Evolutionary conservation across 495 filamentous ascomycete species (phyloP).

Genomic region (Penicillium atrosanguineum): DNA sequence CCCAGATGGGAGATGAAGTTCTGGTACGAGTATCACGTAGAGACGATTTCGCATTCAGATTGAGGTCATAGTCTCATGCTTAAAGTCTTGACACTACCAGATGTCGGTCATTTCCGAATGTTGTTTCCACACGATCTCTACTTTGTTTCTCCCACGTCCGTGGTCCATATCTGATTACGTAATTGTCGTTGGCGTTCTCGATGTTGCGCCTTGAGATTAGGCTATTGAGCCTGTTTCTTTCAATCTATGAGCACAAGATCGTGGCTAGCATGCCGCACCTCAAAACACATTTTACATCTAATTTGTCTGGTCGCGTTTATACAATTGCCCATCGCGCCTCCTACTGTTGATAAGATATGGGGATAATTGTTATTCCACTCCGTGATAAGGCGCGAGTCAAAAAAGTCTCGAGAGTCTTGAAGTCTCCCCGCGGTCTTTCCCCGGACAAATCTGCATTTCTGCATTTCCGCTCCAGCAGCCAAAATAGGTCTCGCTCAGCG

Average conservation of each 20-base stretch:
- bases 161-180: too few relatives aligned
- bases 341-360: conserved; percentile 31
- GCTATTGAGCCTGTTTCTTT: too few relatives aligned
- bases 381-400: conserved; percentile 20
- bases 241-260: too few relatives aligned
- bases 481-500: conserved; percentile 36
- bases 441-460: conserved; percentile 1
- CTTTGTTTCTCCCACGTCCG: neutral
- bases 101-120: neutral
- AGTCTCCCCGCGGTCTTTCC: neutral
- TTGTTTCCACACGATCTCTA: neutral
- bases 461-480: conserved; percentile 6
- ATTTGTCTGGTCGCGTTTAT: neutral
- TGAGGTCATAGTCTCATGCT: neutral
- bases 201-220: too few relatives aligned
- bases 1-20: neutral
- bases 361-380: conserved; percentile 26
- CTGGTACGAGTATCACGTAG: neutral
- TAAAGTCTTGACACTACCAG: neutral
- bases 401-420: conserved; percentile 15
- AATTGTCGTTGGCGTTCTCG: too few relatives aligned
- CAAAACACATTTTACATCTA: too few relatives aligned
- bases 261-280: too few relatives aligned
- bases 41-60: neutral
- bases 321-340: neutral